These are phyloP conservation scores for Fusarium luffae DNA, from an alignment of 2,329 filamentous ascomycete genomes.

Conservation along the genomic window DNA sequence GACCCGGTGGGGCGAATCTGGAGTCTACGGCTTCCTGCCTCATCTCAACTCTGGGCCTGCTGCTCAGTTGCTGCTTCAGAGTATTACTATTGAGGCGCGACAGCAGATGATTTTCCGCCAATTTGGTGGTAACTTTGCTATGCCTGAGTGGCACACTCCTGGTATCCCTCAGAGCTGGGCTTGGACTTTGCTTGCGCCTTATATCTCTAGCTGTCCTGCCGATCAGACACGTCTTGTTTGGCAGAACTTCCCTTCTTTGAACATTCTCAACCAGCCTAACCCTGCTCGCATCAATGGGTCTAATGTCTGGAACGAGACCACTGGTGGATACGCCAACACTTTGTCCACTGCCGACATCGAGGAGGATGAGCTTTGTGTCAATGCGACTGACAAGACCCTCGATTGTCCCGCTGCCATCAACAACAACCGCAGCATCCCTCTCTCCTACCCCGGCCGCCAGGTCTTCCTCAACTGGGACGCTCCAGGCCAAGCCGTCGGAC, in stretches of 20 bases:
- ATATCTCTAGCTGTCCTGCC: slow-evolving; percentile 79
- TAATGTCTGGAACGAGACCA: slow-evolving; percentile 71
- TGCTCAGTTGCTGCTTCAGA: slow-evolving; percentile 77
- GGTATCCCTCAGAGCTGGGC: slow-evolving; percentile 87
- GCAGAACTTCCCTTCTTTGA: slow-evolving; percentile 84
- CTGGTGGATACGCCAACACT: slow-evolving; percentile 67
- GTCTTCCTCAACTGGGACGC: slow-evolving; percentile 79
- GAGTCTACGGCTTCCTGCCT: slow-evolving; percentile 82
- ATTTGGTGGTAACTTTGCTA: slow-evolving; percentile 81
- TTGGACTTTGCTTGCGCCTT: slow-evolving; percentile 84
- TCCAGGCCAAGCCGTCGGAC: slow-evolving; percentile 75
- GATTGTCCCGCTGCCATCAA: slow-evolving; percentile 73
- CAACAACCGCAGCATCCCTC: slow-evolving; percentile 75
- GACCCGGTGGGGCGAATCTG: slow-evolving; percentile 83
- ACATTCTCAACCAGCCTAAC: slow-evolving; percentile 81
- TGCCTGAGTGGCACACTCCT: slow-evolving; percentile 84
- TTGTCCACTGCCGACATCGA: slow-evolving; percentile 60
- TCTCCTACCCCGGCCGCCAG: slow-evolving; percentile 78
- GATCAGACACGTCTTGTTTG: slow-evolving; percentile 80
- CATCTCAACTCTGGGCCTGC: slow-evolving; percentile 82
- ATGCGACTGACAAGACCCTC: slow-evolving; percentile 63
- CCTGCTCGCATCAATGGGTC: slow-evolving; percentile 73
- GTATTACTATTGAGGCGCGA: slow-evolving; percentile 81
- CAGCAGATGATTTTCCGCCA: slow-evolving; percentile 89
- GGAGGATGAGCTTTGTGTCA: slow-evolving; percentile 64